Evolutionary conservation across 169 alveolate genomes (phyloP), one percentile per base, ranked within the genome.

Genomic region (Amoebophrya sp.): DNA sequence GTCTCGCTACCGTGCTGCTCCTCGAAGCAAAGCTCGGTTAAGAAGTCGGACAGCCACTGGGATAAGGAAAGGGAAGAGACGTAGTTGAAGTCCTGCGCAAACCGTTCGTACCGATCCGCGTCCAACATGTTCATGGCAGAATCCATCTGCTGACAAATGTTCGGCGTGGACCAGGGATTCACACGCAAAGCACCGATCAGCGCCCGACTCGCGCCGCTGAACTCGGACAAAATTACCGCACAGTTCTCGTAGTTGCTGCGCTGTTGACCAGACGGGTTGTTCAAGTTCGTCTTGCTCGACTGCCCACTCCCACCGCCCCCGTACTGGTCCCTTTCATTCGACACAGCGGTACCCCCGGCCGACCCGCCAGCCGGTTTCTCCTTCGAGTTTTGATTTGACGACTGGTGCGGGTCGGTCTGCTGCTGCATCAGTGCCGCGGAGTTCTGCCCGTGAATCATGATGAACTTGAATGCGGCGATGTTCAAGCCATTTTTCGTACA

Each of bases 401-500:
- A 7, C 7, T 47, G 66, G 18, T 47, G 66, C 7, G 7, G 7
- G 29, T 7, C 18, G 7, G 66, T 47, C 66, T 47, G 29, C 29
- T 47, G 7, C 66, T 47, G 66, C 66, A 47, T 18, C n/a, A n/a
- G n/a, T n/a, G n/a, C n/a, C n/a, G n/a, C n/a, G n/a, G n/a, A n/a
- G n/a, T n/a, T n/a, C n/a, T n/a, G n/a, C 35, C 92, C 89, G 53
- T 95, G 92, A 89, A 95, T 92, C 55, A 77, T 77, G 35, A 94
- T 94, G 91, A n/a, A 89, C 77, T 89, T 35, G 77, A 40, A 89
- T 18, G 91, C 97, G 41, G 94, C 90, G 40, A 95, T 40, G 91
- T 95, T 95, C 3, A 95, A 90, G 12, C 97, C 97, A 25, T 95
- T 96, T 35, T 96, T 93, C 55, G 95, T 95, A 77, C 95, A 93